Evolutionary conservation across 1,139 yeast species (phyloP).

Genomic region (Blastobotrys aristatus): DNA sequence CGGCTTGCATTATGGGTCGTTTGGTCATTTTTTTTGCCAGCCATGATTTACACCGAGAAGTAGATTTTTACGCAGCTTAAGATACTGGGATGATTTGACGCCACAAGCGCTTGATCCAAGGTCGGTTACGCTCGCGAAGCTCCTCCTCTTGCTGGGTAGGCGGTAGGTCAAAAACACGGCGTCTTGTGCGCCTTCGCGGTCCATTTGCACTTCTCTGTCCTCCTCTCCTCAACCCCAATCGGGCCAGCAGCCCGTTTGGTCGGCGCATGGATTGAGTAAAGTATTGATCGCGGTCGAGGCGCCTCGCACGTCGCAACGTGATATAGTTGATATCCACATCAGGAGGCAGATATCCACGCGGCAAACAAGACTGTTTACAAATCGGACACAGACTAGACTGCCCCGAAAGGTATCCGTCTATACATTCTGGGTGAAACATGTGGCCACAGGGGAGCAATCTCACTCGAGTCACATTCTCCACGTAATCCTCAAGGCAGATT

Average conservation of each 20-base stretch:
- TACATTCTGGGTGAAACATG: slow-evolving; percentile 11
- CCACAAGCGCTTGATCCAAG: slow-evolving; percentile 1
- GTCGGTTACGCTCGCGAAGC: background rate
- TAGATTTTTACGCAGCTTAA: no score
- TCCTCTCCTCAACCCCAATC: no score
- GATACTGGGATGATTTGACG: background rate
- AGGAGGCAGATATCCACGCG: slow-evolving; percentile 13
- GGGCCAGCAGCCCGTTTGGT: no score
- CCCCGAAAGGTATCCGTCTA: slow-evolving; percentile 2
- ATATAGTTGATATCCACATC: slow-evolving; percentile 8
- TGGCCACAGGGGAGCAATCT: slow-evolving; percentile 13
- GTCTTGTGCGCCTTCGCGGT: background rate
- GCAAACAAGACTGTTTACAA: slow-evolving; percentile 11
- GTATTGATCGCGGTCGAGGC: slow-evolving; percentile 1
- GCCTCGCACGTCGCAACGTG: slow-evolving; percentile 12
- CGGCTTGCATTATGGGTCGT: no score
- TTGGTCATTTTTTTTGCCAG: no score
- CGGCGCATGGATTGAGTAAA: no score
- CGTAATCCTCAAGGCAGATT: slow-evolving; percentile 12
- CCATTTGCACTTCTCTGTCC: no score
- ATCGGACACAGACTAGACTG: slow-evolving; percentile 14
- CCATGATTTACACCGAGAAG: no score
- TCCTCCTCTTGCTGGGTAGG: slow-evolving; percentile 11
- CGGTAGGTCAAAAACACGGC: background rate
- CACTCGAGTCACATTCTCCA: background rate